phyloP scores from a whole-genome alignment of 192 early-diverging fungal genomes.

The Entophlyctis helioformis region DNA sequence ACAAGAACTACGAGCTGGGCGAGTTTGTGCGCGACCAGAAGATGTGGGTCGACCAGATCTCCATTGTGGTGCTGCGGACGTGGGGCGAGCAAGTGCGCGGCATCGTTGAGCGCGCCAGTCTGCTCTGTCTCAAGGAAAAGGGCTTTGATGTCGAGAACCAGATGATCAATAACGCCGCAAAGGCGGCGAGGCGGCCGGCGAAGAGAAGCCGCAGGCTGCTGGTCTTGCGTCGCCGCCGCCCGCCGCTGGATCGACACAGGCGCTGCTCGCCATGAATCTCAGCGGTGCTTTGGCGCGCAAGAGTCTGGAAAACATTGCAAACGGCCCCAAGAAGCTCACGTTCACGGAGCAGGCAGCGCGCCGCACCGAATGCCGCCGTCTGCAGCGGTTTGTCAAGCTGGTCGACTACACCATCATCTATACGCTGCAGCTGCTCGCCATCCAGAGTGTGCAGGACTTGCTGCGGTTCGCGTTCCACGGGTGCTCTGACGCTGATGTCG shows the following conservation, averaged over 20 bases:
- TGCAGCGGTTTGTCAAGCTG: slow-evolving; percentile 47
- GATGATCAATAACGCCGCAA: neutral
- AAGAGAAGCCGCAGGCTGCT: neutral
- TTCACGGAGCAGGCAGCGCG: slow-evolving; percentile 53
- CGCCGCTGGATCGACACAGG: no score
- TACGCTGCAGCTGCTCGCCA: slow-evolving; percentile 33
- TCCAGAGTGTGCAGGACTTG: slow-evolving; percentile 30
- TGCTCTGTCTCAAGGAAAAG: slow-evolving; percentile 25
- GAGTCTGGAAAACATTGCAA: neutral
- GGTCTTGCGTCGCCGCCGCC: no score
- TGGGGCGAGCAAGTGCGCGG: slow-evolving; percentile 23
- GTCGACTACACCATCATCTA: slow-evolving; percentile 43
- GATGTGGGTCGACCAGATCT: slow-evolving; percentile 24
- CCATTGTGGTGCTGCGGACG: slow-evolving; percentile 9
- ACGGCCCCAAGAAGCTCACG: slow-evolving; percentile 15
- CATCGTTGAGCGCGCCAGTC: slow-evolving; percentile 29
- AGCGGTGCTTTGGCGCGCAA: neutral
- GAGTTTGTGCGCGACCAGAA: slow-evolving; percentile 36
- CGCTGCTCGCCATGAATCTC: no score
- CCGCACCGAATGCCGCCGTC: slow-evolving; percentile 31
- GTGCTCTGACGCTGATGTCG: slow-evolving; percentile 38
- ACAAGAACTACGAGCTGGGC: slow-evolving; percentile 20
- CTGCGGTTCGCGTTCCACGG: slow-evolving; percentile 27
- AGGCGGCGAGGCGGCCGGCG: neutral
- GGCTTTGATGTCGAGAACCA: slow-evolving; percentile 31